Conservation (phyloP, 108 stramenopile species). For the Ochromonas danica region DNA sequence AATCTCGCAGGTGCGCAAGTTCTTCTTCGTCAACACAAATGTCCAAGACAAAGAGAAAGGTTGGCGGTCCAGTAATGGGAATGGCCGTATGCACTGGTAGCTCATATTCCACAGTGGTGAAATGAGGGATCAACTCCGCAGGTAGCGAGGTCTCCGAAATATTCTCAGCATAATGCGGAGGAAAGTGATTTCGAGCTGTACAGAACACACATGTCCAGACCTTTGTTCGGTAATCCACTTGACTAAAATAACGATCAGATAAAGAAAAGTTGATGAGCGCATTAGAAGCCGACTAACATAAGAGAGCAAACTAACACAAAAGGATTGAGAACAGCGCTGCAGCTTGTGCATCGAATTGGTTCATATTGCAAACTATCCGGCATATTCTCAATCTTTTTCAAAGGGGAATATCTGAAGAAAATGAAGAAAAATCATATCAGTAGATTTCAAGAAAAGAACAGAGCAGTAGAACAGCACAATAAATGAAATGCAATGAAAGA, state of each 20-base stretch:
- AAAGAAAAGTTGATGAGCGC: not conserved
- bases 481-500: too few species aligned
- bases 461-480: too few species aligned
- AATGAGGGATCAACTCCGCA: constrained; percentile 97
- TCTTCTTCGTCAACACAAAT: constrained; percentile 84
- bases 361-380: constrained; percentile 91
- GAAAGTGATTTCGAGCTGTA: constrained; percentile 89
- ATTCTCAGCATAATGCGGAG: constrained; percentile 97
- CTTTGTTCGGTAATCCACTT: constrained; percentile 90
- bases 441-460: not conserved
- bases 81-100: constrained; percentile 59
- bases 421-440: not conserved
- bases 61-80: constrained; percentile 80
- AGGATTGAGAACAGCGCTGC: constrained; percentile 92
- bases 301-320: constrained; percentile 70
- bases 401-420: constrained; percentile 75
- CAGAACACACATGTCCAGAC: constrained; percentile 99
- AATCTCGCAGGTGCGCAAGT: constrained; percentile 86
- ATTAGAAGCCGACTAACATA: not conserved
- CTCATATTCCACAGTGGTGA: constrained; percentile 95
- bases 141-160: constrained; percentile 95
- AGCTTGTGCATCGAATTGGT: constrained; percentile 92
- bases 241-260: not conserved
- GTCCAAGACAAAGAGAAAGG: constrained; percentile 94
- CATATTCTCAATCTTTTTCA: constrained; percentile 72